These are phyloP conservation scores for Euptelea pleiosperma DNA, from an alignment of 164 flowering plant species.

Conservation along the genomic window DNA sequence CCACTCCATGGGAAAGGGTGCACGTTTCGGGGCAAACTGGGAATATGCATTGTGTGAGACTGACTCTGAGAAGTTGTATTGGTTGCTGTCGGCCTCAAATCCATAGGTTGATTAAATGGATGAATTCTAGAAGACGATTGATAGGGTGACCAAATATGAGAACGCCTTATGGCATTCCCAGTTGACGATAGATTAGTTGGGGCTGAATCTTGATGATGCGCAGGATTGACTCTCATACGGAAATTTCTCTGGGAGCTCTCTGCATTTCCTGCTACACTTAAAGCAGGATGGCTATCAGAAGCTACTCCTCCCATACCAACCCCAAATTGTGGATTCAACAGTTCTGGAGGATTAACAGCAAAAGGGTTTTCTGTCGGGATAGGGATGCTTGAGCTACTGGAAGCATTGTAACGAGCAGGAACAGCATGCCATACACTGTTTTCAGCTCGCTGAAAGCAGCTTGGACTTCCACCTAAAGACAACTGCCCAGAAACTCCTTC, in stretches of 20 bases:
- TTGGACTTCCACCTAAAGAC: constrained; percentile 44
- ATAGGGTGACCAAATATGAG: constrained; percentile 21
- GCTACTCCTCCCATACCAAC: constrained; percentile 28
- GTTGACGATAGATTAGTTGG: constrained; percentile 30
- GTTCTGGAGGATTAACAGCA: constrained; percentile 26
- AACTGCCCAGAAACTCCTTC: constrained; percentile 64
- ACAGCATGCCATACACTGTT: constrained; percentile 40
- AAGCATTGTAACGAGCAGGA: constrained; percentile 27
- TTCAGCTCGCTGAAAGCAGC: constrained; percentile 39
- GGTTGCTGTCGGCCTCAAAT: constrained; percentile 32
- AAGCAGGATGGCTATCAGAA: constrained; percentile 32
- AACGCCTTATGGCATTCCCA: constrained; percentile 25
- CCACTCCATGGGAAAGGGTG: constrained; percentile 41
- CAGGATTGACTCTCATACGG: constrained; percentile 31
- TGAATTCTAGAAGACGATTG: constrained; percentile 24
- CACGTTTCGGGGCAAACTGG: constrained; percentile 30
- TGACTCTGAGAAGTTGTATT: constrained; percentile 30
- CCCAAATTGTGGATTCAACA: constrained; percentile 34
- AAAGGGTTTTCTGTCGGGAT: constrained; percentile 21
- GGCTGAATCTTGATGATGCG: constrained; percentile 24
- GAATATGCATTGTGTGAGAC: constrained; percentile 18
- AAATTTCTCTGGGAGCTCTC: constrained; percentile 40
- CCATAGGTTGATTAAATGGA: constrained; percentile 30
- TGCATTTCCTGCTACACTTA: constrained; percentile 18
- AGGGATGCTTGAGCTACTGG: constrained; percentile 32